These are phyloP conservation scores for Bauhinia variegata DNA, from an alignment of 306 rosid species.

Conservation along the genomic window DNA sequence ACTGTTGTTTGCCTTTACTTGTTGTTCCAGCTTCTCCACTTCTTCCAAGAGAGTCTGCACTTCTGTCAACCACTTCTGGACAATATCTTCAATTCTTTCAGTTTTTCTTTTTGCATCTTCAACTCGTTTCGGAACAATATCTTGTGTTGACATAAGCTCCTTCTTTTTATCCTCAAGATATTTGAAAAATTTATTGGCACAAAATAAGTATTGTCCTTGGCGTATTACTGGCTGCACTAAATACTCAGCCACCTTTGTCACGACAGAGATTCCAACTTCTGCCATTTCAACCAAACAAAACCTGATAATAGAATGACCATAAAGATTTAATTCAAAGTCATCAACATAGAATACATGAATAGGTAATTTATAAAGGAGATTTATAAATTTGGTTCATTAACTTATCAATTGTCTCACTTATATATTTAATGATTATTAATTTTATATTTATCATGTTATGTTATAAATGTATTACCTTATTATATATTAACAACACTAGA, in stretches of 20 bases:
- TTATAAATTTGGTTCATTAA: too few relatives aligned
- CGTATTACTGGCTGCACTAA: background rate
- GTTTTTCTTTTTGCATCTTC: background rate
- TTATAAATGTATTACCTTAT: too few relatives aligned
- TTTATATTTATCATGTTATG: too few relatives aligned
- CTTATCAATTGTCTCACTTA: too few relatives aligned
- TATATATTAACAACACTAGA: too few relatives aligned
- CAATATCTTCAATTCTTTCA: background rate
- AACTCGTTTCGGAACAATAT: background rate
- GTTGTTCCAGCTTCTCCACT: background rate
- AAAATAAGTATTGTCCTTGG: background rate
- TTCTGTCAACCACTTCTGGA: background rate
- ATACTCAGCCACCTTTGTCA: background rate
- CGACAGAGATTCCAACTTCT: background rate
- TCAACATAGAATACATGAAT: too few relatives aligned
- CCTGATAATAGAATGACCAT: too few relatives aligned
- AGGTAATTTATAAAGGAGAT: too few relatives aligned
- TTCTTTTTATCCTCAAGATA: background rate
- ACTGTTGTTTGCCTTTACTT: background rate
- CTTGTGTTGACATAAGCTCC: background rate
- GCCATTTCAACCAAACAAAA: background rate
- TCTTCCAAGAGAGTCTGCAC: background rate
- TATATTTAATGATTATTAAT: too few relatives aligned
- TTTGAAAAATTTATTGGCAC: background rate
- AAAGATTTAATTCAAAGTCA: too few relatives aligned